Base-by-base conservation (phyloP, 2,329 filamentous ascomycete genomes). In the Calonectria leucothoes region DNA sequence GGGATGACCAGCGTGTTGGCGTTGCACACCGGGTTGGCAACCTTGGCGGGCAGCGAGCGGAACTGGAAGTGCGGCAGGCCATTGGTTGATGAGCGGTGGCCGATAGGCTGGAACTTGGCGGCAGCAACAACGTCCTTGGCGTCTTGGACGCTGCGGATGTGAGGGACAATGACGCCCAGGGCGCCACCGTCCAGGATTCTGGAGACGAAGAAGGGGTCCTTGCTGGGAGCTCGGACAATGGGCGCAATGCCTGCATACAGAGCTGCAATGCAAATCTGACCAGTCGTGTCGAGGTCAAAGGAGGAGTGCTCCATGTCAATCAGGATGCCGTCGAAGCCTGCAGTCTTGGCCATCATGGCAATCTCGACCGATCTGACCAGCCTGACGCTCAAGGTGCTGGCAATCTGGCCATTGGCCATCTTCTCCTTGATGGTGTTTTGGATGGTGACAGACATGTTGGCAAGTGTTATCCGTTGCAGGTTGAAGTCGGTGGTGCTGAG, bases 261-360 rank as follows among this genome's bases (percentile, higher is more conserved):
- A 2, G 77, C 82, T 0, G 82, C 77, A 7, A 78, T 78, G 66
- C 82, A 84, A 10, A 84, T 75, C 33, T 82, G 79, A 52, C 78
- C 80, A 6, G 81, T 81, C 5, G 84, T 79, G 61, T 81, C 78
- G 3, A 84, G 74, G 1, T 83, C 82, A 2, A 86, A 75, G 0
- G 79, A 78, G 2, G 83, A 82, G 59, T 86, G 84, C 69, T 86
- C 84, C 25, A 84, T 78, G 20, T 86, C 85, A 35, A 86, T 83
- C 73, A 86, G 83, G 0, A 86, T 73, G 0, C 82, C 77, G 49
- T 85, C 81, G 59, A 80, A 85, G 7, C 82, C 82, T 4, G 80
- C 81, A 29, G 81, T 79, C 69, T 81, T 81, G 14, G 84, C 84
- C 51, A 85, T 78, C 25, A 81, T 78, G 2, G 83, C 80, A 20